Percentiles rank a stretch among this genome's conserved stretches.
Conservation (phyloP, 1,284 basidiomycete genomes). For the Ganoderma meredithae region DNA sequence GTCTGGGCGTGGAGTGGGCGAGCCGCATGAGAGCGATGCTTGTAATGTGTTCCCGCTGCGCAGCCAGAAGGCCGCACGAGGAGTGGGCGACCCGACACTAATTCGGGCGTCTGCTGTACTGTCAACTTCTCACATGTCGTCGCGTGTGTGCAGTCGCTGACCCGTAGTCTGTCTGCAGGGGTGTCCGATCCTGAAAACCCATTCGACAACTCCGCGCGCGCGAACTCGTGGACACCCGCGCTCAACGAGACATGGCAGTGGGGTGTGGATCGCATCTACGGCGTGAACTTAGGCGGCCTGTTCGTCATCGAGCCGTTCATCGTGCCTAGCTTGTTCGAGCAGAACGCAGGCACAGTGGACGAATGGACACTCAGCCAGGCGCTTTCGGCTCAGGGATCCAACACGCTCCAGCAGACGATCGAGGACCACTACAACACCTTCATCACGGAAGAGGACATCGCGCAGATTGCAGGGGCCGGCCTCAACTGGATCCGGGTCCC, state of each 20-base stretch:
- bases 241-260: constrained; percentile 75
- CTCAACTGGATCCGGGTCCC: constrained; percentile 83
- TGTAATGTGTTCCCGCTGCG: constrained; percentile 5
- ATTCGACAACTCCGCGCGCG: constrained; percentile 68
- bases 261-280: constrained; percentile 67
- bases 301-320: constrained; percentile 87
- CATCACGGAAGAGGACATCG: constrained; percentile 48
- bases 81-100: neutral
- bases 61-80: neutral
- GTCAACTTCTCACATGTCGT: neutral
- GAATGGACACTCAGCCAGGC: constrained; percentile 62
- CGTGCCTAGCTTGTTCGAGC: constrained; percentile 78
- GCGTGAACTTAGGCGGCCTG: constrained; percentile 75
- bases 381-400: constrained; percentile 47
- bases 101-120: neutral
- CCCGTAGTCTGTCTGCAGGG: constrained; percentile 41
- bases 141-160: neutral
- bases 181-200: constrained; percentile 64
- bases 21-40: constrained; percentile 2
- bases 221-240: constrained; percentile 70
- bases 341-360: constrained; percentile 62
- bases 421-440: constrained; percentile 65
- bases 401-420: constrained; percentile 38
- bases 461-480: constrained; percentile 56
- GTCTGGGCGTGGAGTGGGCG: neutral